Conservation (phyloP, 371 early-diverging fungal genomes). For the Mortierella polycephala region DNA sequence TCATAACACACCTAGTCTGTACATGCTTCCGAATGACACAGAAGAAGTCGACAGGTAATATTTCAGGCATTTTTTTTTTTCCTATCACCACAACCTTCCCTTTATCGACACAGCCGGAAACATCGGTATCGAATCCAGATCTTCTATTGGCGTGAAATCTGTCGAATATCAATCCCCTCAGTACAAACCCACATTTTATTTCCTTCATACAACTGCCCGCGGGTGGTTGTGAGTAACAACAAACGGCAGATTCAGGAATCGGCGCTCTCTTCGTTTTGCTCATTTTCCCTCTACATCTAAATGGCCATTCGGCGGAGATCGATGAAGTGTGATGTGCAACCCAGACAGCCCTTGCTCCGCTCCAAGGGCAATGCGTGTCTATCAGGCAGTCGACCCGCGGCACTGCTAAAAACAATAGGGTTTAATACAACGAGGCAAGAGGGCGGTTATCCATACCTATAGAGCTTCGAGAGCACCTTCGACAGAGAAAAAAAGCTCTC, state of each 20-base stretch:
- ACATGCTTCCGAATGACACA: conserved; percentile 48
- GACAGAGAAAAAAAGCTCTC: not conserved
- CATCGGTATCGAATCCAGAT: not conserved
- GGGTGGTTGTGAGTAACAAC: not conserved
- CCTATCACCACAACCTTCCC: no score
- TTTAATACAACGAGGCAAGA: conserved; percentile 25
- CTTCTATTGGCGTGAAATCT: not conserved
- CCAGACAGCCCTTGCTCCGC: not conserved
- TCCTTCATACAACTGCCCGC: not conserved
- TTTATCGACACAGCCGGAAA: not conserved
- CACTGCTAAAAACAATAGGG: conserved; percentile 11
- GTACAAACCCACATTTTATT: not conserved
- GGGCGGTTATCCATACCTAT: not conserved
- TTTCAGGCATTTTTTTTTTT: not conserved
- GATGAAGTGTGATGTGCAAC: not conserved
- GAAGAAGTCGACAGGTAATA: conserved; percentile 49
- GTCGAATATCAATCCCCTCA: conserved; percentile 8
- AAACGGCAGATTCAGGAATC: no score
- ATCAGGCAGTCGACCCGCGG: not conserved
- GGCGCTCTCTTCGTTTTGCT: no score
- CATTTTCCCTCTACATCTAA: no score
- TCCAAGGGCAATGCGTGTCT: not conserved
- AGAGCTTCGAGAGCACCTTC: conserved; percentile 4
- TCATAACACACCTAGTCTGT: conserved; percentile 37
- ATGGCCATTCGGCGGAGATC: no score